These are phyloP conservation scores for Aureobasidium sp. DNA, from an alignment of 2,329 filamentous ascomycete species.

Conservation along the genomic window DNA sequence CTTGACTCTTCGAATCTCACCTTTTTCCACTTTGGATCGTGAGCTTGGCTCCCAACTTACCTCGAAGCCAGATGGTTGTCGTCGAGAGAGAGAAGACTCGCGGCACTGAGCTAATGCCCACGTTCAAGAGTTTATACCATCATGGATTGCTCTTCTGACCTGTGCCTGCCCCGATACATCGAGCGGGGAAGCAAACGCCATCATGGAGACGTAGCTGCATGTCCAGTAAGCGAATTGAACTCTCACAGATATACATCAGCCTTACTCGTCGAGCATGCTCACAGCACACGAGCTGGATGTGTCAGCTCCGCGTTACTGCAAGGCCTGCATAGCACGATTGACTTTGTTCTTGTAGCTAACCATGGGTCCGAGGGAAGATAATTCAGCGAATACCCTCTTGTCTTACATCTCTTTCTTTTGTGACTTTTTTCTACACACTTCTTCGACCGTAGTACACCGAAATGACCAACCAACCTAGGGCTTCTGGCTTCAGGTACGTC, in stretches of 20 bases:
- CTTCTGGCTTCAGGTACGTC: slow-evolving; percentile 8
- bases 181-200: neutral
- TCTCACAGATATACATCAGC: neutral
- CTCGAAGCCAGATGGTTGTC: neutral
- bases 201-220: neutral
- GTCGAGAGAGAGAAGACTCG: neutral
- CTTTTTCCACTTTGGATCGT: neutral
- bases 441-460: neutral
- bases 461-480: slow-evolving; percentile 8
- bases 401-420: neutral
- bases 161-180: neutral
- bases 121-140: neutral
- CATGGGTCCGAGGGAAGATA: neutral
- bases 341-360: neutral
- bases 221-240: neutral
- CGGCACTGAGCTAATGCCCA: neutral
- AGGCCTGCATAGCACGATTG: neutral
- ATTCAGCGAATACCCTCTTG: neutral
- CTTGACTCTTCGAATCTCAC: neutral
- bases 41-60: neutral
- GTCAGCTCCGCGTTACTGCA: neutral
- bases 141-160: neutral
- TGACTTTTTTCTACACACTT: neutral
- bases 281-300: neutral
- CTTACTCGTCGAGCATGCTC: neutral